Evolutionary conservation across 441 rosid species (phyloP).

Genomic region (Aquilaria agallochum): DNA sequence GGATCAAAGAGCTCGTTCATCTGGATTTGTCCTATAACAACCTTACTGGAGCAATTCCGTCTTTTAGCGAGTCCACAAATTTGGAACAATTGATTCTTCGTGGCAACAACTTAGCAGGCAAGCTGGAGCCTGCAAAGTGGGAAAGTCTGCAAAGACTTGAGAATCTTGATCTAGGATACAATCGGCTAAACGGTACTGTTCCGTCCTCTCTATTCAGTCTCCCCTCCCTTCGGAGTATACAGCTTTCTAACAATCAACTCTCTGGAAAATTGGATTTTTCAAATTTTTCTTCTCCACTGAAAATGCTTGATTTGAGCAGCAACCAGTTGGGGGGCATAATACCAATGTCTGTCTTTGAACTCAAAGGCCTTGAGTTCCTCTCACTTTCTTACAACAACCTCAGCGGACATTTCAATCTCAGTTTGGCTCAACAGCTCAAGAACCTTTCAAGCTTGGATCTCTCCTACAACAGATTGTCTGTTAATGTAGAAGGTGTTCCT

Average conservation of each 20-base stretch:
- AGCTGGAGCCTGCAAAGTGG: too few species aligned
- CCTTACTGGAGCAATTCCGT: neutral
- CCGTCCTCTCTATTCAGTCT: constrained; percentile 23
- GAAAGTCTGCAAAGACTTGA: too few species aligned
- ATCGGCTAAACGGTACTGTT: constrained; percentile 22
- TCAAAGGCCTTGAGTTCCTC: constrained; percentile 23
- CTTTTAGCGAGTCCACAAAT: too few species aligned
- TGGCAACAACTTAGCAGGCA: too few species aligned
- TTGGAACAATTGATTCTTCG: too few species aligned
- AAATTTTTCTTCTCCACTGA: neutral
- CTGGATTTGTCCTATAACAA: neutral
- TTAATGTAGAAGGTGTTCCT: constrained; percentile 1
- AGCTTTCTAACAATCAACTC: constrained; percentile 19
- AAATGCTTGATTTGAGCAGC: too few species aligned
- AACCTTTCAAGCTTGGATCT: constrained; percentile 29
- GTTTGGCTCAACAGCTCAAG: constrained; percentile 8
- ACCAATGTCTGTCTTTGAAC: constrained; percentile 11
- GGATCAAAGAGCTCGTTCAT: constrained; percentile 4
- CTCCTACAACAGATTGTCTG: constrained; percentile 28
- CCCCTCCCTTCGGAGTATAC: constrained; percentile 19
- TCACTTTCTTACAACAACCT: constrained; percentile 40
- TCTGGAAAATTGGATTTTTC: constrained; percentile 7
- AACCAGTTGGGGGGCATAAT: constrained; percentile 31
- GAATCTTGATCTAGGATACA: constrained; percentile 11
- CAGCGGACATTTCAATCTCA: constrained; percentile 19